A percentile compares a stretch with the other conserved stretches of the same genome.
phyloP scores from a whole-genome alignment of 441 rosid genomes.

The Cnidoscolus chayamansa region DNA sequence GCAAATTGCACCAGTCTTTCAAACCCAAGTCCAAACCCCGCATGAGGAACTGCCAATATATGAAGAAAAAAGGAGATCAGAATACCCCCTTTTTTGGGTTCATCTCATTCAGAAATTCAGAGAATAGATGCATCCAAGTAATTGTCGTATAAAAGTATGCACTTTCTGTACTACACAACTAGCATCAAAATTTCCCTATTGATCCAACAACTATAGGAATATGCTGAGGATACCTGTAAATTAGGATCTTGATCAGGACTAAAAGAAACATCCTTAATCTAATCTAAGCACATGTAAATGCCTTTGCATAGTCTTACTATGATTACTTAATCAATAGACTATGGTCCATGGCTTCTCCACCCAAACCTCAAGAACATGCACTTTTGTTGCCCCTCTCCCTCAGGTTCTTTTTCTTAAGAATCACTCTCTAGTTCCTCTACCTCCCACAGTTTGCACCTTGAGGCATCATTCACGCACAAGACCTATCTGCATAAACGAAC shows the following conservation, averaged over 20 bases:
- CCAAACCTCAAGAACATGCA: not conserved
- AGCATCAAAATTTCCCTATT: not conserved
- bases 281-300: not conserved
- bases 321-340: not conserved
- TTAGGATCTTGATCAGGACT: not conserved
- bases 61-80: conserved; percentile 1
- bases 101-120: not conserved
- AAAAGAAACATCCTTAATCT: not conserved
- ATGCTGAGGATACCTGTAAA: not conserved
- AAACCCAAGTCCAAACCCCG: conserved; percentile 90
- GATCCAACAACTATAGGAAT: not conserved
- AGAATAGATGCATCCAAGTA: conserved; percentile 1
- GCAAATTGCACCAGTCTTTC: conserved; percentile 96
- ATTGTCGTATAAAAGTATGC: not conserved
- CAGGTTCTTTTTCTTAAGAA: not conserved
- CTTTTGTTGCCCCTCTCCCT: not conserved
- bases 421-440: not conserved
- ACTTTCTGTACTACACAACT: not conserved
- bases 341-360: not conserved
- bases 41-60: conserved; percentile 73
- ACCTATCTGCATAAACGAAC: not conserved
- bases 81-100: too few relatives aligned
- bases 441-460: not conserved
- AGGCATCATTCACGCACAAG: not conserved
- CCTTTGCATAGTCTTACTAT: not conserved